These are phyloP conservation scores for Olyra latifolia DNA, from an alignment of 176 grass and related monocot genomes.

Conservation along the genomic window DNA sequence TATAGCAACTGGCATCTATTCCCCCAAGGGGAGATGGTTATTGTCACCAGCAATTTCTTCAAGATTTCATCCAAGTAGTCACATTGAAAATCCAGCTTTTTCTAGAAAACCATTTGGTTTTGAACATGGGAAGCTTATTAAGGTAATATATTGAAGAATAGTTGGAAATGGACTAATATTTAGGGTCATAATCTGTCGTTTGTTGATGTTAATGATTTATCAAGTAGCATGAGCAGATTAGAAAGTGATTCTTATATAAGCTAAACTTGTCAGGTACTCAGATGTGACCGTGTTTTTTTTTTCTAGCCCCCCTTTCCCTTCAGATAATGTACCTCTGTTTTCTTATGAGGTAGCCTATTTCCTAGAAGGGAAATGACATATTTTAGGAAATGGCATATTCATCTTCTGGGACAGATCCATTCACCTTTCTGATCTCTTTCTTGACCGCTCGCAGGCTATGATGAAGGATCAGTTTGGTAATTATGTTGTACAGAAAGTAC, in stretches of 20 bases:
- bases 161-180: slow-evolving; percentile 20
- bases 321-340: not conserved
- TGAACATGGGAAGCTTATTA: not conserved
- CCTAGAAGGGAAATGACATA: no score
- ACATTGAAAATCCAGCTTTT: not conserved
- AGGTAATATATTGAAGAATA: not conserved
- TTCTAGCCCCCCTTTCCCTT: not conserved
- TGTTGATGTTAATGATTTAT: not conserved
- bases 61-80: not conserved
- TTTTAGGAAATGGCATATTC: not conserved
- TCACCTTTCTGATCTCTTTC: not conserved
- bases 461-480: slow-evolving; percentile 91
- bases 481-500: slow-evolving; percentile 90
- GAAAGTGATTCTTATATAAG: not conserved
- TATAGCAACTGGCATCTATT: not conserved
- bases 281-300: not conserved
- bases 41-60: not conserved
- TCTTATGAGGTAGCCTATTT: not conserved
- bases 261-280: not conserved
- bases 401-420: not conserved
- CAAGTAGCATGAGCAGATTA: not conserved
- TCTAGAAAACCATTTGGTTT: not conserved
- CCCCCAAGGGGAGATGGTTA: not conserved
- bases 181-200: not conserved
- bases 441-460: slow-evolving; percentile 51